These are phyloP conservation scores for Botrytis squamosa DNA, from an alignment of 2,329 filamentous ascomycete genomes.

Conservation along the genomic window DNA sequence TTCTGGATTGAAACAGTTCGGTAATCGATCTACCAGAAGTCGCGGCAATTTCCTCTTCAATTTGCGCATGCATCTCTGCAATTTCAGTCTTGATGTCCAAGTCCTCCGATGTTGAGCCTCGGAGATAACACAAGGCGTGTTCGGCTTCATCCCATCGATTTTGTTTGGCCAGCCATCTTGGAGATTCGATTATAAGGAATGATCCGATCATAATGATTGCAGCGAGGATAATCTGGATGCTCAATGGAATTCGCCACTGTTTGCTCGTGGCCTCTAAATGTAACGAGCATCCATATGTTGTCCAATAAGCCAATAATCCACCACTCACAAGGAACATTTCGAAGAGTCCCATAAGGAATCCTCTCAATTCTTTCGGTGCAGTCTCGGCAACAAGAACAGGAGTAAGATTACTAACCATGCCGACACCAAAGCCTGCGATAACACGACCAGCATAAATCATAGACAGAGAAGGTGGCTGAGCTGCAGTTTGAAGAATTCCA, in stretches of 20 bases:
- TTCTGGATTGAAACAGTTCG: constrained; percentile 45
- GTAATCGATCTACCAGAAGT: constrained; percentile 48
- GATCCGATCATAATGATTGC: constrained; percentile 59
- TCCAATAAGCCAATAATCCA: constrained; percentile 41
- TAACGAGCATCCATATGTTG: constrained; percentile 44
- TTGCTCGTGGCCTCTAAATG: constrained; percentile 40
- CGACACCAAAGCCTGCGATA: constrained; percentile 38
- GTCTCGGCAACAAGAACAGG: constrained; percentile 52
- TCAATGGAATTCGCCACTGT: constrained; percentile 55
- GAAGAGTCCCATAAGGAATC: constrained; percentile 46
- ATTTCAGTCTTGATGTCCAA: constrained; percentile 41
- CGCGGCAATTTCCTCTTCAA: constrained; percentile 47
- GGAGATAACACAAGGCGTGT: constrained; percentile 50
- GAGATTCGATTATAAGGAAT: constrained; percentile 49
- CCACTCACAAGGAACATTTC: constrained; percentile 48
- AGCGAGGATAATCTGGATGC: constrained; percentile 45
- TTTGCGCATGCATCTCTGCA: constrained; percentile 46
- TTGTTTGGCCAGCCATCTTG: constrained; percentile 62
- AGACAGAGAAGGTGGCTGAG: constrained; percentile 22
- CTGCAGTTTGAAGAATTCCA: constrained; percentile 26
- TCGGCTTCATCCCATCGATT: constrained; percentile 63
- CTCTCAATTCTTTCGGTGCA: constrained; percentile 48
- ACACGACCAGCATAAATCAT: constrained; percentile 28
- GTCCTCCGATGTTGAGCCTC: constrained; percentile 43
- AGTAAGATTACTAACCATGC: constrained; percentile 44